A percentile compares a stretch with the other conserved stretches of the same genome.
phyloP scores from a whole-genome alignment of 805 yeast species.

The Scheffersomyces spartinae region DNA sequence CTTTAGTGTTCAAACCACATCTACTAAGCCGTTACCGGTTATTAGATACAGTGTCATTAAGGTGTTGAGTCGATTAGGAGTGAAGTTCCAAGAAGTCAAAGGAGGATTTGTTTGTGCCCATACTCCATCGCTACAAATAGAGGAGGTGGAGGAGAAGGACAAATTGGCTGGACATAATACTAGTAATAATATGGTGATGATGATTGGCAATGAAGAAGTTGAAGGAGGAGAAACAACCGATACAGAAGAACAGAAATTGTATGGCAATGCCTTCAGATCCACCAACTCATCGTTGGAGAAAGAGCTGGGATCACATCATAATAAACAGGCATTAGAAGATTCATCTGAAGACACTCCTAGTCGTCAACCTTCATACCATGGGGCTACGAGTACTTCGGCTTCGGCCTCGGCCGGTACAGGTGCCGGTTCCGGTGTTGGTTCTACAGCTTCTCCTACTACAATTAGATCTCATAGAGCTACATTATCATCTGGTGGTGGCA shows the following conservation, averaged over 20 bases:
- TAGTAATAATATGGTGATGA: too few relatives aligned
- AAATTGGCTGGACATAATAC: too few relatives aligned
- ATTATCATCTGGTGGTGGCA: conserved; percentile 19
- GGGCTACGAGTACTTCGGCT: conserved; percentile 16
- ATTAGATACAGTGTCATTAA: conserved; percentile 76
- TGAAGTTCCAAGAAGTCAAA: conserved; percentile 76
- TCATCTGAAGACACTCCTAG: conserved; percentile 11
- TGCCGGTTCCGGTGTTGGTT: too few relatives aligned
- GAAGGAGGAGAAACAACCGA: conserved; percentile 10
- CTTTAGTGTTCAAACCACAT: conserved; percentile 89
- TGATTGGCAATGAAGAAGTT: conserved; percentile 8
- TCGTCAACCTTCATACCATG: conserved; percentile 27
- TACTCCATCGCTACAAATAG: conserved; percentile 32
- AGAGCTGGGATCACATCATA: conserved; percentile 7
- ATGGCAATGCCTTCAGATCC: conserved; percentile 30
- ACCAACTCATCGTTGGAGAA: conserved; percentile 19
- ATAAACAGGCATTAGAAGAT: conserved; percentile 8
- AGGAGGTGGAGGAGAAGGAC: conserved; percentile 1
- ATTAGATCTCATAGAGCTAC: conserved; percentile 25
- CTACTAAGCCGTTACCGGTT: conserved; percentile 82
- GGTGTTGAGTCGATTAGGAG: conserved; percentile 65
- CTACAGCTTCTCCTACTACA: conserved; percentile 19
- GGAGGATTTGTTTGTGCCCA: conserved; percentile 89
- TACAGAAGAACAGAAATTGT: conserved; percentile 20
- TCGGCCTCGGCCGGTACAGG: too few relatives aligned